A percentile compares a stretch with the other conserved stretches of the same genome.
Evolutionary conservation across 1,139 yeast genomes (phyloP).

Genomic region (Yamadazyma dushanensis): DNA sequence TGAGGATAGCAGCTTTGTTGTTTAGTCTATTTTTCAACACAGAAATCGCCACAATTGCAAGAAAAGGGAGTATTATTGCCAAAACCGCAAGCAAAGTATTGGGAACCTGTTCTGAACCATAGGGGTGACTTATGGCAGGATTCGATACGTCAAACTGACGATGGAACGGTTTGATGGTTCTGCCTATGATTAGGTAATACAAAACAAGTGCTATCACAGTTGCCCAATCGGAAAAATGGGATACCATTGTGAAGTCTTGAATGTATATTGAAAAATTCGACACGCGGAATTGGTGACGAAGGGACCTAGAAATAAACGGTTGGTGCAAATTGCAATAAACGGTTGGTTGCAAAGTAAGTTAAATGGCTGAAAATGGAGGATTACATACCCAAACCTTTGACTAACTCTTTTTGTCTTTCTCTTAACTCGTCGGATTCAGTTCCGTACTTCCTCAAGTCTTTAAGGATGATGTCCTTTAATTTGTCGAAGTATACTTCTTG

Average conservation of each 20-base stretch:
- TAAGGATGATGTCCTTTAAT: constrained; percentile 75
- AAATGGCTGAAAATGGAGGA: not conserved
- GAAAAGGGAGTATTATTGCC: constrained; percentile 25
- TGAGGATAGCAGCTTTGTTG: not conserved
- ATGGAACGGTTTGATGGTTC: constrained; percentile 26
- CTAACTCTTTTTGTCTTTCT: constrained; percentile 51
- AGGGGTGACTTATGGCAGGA: constrained; percentile 44
- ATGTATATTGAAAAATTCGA: not conserved
- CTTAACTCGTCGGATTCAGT: constrained; percentile 25
- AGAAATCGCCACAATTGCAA: constrained; percentile 16
- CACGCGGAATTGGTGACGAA: not conserved
- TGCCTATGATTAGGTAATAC: constrained; percentile 7
- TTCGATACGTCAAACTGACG: constrained; percentile 33
- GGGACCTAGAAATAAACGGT: not conserved
- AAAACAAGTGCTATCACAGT: constrained; percentile 3
- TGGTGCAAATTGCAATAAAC: too few species aligned
- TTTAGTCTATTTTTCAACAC: not conserved
- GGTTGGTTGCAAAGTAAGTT: too few species aligned
- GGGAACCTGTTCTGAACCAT: constrained; percentile 40
- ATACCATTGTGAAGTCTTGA: too few species aligned
- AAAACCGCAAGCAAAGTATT: constrained; percentile 19
- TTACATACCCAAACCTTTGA: constrained; percentile 38
- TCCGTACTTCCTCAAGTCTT: constrained; percentile 64
- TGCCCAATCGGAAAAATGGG: constrained; percentile 5
- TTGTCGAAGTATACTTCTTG: constrained; percentile 96